Percentiles rank a stretch among this genome's conserved stretches.
phyloP scores from a whole-genome alignment of 306 rosid species.

The Arachis hypogaea region DNA sequence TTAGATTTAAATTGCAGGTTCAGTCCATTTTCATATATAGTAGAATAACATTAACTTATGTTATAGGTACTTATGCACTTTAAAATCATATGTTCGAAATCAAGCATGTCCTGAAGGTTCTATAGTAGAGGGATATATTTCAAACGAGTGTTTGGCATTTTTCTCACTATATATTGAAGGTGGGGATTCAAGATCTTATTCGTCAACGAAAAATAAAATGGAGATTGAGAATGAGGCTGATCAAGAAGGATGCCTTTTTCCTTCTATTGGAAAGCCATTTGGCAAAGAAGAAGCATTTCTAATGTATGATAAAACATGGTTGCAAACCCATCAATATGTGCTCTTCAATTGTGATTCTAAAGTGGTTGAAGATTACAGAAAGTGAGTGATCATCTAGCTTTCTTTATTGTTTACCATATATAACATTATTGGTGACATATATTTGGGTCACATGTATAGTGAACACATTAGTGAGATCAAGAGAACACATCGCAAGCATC shows the following conservation, averaged over 20 bases:
- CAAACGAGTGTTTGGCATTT: no score
- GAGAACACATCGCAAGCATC: not conserved
- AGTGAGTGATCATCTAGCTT: not conserved
- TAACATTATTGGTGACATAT: not conserved
- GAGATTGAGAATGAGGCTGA: not conserved
- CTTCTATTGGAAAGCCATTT: not conserved
- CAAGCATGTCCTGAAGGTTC: no score
- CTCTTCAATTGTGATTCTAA: not conserved
- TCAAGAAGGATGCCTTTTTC: not conserved
- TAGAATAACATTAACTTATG: no score
- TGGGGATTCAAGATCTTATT: no score
- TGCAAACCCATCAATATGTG: constrained; percentile 1
- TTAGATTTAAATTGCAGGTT: no score
- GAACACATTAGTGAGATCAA: not conserved
- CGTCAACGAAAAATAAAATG: no score
- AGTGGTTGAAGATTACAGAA: not conserved
- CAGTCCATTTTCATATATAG: no score
- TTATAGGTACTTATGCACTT: no score
- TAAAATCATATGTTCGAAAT: no score
- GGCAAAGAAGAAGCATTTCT: not conserved
- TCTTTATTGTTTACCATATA: not conserved
- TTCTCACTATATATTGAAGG: no score
- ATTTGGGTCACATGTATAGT: not conserved
- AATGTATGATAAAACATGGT: not conserved
- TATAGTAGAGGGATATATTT: no score